These are phyloP conservation scores for Sclerotinia subarctica DNA, from an alignment of 2,329 filamentous ascomycete species.

Conservation along the genomic window DNA sequence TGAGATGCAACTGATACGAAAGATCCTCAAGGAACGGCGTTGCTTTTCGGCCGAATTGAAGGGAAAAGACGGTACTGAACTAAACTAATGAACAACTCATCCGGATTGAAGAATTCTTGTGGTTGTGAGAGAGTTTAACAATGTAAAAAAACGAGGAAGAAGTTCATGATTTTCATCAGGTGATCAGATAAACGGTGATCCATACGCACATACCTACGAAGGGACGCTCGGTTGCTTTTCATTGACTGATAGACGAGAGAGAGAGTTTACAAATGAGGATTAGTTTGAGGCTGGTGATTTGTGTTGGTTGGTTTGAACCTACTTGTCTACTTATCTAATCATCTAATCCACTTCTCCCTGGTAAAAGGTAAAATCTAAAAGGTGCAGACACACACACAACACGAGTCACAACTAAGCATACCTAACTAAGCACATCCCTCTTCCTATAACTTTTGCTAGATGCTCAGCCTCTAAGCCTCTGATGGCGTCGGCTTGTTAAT, in stretches of 20 bases:
- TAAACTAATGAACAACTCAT: neutral
- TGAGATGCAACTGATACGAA: neutral
- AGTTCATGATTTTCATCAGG: neutral
- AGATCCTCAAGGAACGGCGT: slow-evolving; percentile 10
- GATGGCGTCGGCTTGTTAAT: neutral
- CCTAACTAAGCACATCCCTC: neutral
- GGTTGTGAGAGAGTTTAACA: neutral
- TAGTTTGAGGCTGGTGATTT: neutral
- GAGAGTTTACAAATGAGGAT: neutral
- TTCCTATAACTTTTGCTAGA: neutral
- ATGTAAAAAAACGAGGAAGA: neutral
- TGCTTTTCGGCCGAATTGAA: slow-evolving; percentile 8
- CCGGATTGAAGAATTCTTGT: neutral
- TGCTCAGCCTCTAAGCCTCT: neutral
- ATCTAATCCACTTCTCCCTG: neutral
- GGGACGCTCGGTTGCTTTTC: neutral
- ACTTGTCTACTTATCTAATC: no score
- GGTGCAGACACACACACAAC: neutral
- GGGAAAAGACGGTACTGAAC: neutral
- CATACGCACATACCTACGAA: neutral
- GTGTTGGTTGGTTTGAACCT: neutral
- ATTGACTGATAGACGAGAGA: slow-evolving; percentile 3
- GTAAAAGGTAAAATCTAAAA: neutral
- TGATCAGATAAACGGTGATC: neutral
- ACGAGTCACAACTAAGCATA: neutral